Evolutionary conservation across 2,329 filamentous ascomycete genomes (phyloP).

Genomic region (Beauveria varroae): DNA sequence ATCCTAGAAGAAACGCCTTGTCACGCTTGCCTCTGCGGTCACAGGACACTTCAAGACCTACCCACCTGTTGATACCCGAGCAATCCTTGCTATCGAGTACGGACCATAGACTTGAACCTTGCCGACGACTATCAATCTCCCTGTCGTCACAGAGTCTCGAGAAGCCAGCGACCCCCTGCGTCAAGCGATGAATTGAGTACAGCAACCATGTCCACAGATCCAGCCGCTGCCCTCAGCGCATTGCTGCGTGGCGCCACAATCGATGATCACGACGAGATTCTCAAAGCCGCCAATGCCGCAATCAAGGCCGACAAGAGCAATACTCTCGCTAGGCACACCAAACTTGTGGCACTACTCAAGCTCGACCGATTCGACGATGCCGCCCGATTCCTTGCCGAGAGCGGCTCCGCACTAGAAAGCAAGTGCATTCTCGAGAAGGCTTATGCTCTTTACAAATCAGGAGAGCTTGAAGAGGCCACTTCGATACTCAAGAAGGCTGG

Average conservation of each 20-base stretch:
- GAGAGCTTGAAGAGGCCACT: constrained; percentile 59
- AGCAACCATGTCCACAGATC: constrained; percentile 34
- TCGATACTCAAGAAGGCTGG: constrained; percentile 29
- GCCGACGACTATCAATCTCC: neutral
- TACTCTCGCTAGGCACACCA: constrained; percentile 56
- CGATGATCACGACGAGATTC: constrained; percentile 66
- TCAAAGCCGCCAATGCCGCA: constrained; percentile 55
- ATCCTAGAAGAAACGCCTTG: neutral
- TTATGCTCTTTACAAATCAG: constrained; percentile 79
- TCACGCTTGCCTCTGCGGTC: neutral
- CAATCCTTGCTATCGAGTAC: neutral
- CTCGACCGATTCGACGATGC: constrained; percentile 78
- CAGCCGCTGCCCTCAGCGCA: constrained; percentile 43
- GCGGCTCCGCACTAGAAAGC: constrained; percentile 51
- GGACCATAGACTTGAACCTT: neutral
- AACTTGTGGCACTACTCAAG: constrained; percentile 68
- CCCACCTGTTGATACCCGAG: neutral
- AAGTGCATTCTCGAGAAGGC: constrained; percentile 61
- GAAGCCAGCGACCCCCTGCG: neutral
- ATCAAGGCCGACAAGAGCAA: constrained; percentile 55
- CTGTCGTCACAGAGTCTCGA: neutral
- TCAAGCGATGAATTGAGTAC: constrained; percentile 19
- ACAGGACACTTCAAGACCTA: no score
- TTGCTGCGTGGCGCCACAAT: constrained; percentile 49
- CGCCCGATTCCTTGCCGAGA: constrained; percentile 58